Evolutionary conservation across 2,329 filamentous ascomycete species (phyloP).

Genomic region (Cercospora nicotianae): DNA sequence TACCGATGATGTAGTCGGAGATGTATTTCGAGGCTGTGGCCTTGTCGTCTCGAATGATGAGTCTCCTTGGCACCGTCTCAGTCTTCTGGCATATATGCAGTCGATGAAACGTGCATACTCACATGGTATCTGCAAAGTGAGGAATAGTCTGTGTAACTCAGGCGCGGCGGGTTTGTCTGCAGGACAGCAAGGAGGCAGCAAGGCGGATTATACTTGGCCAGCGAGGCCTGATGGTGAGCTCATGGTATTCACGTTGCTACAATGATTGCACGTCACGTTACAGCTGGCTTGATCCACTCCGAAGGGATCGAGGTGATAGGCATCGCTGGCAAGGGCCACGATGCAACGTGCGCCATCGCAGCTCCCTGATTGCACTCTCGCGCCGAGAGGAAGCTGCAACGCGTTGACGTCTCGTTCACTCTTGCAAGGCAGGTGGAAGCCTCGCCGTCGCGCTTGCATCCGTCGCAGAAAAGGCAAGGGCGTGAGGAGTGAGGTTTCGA

Average conservation of each 20-base stretch:
- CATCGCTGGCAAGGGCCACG: conserved; percentile 5
- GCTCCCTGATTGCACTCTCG: conserved; percentile 14
- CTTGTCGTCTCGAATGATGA: conserved; percentile 77
- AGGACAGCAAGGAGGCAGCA: neutral
- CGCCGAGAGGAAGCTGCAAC: neutral
- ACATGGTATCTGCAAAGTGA: conserved; percentile 18
- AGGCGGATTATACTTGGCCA: neutral
- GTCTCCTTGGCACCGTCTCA: conserved; percentile 59
- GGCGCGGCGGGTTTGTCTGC: neutral
- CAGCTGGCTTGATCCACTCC: neutral
- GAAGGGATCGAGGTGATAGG: neutral
- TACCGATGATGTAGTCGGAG: conserved; percentile 80
- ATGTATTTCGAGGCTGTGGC: conserved; percentile 70
- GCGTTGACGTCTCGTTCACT: neutral
- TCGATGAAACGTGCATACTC: conserved; percentile 6
- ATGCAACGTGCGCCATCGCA: conserved; percentile 21
- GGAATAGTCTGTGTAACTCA: neutral
- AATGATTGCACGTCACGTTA: conserved; percentile 14
- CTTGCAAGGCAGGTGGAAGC: neutral
- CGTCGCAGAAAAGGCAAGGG: neutral
- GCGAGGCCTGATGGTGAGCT: neutral
- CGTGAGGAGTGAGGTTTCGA: neutral
- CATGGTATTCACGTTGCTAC: neutral
- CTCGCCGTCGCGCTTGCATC: neutral
- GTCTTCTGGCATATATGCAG: neutral